Base-by-base conservation (phyloP, 2,329 filamentous ascomycete species). In the Cordyceps militaris region DNA sequence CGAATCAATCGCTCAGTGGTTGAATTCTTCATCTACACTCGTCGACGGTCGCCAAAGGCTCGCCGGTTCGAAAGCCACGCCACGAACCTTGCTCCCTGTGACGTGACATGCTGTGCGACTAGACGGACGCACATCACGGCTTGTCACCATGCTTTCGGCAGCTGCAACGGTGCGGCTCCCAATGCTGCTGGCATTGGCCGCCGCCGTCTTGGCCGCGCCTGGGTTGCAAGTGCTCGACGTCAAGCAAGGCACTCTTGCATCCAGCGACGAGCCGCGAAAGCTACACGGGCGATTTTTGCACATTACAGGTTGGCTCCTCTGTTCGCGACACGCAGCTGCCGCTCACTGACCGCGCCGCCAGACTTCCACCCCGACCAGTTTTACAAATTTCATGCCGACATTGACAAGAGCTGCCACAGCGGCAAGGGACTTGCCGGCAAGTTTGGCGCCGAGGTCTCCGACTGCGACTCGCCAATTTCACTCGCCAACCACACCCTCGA, bases 301-400 rank as follows among this genome's bases (percentile, higher is more conserved):
- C 73, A 89, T 96, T 65, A 94, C 91, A 73, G 91, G 90, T 93
- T 76, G 61, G 79, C 70, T 19, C 5, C 28, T 26, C 52, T 58
- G 24, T 24, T 32, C 34, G 2, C n/a, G 21, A 4, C n/a, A 23
- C 10, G 9, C 40, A 7, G 11, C 10, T 38, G 7, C 19, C 26
- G 11, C 24, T 26, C n/a, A 51, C 49, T 58, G 8, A 59, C 28
- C 36, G 23, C 26, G n/a, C 26, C 3, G 19, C 56, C 64, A 96
- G 94, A 99, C 74, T 82, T 97, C 65, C 94, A 99, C 67, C 91
- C 91, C 48, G 94, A 99, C 71, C 83, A 84, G 44, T 89, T 89
- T 73, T 99, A 97, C 79, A 86, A 90, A 71, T 73, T 82, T 8
- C 87, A 92, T 70, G 82, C 89, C 11, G 88, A 88, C 24, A 88